Conservation (phyloP, 2,329 filamentous ascomycete genomes). For the Hysterium pulicare region DNA sequence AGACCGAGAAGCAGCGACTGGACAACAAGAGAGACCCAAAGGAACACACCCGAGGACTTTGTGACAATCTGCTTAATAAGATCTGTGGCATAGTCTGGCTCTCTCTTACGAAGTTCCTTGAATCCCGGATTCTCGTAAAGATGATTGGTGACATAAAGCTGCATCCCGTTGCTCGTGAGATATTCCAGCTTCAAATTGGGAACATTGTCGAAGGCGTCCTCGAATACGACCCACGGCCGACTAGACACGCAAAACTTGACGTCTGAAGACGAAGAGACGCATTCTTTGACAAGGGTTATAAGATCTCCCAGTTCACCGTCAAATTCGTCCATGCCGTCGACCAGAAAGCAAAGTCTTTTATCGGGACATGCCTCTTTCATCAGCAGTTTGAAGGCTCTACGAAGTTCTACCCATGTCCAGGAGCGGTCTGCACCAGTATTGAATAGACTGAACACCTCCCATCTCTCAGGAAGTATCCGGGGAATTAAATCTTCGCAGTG, state of each 20-base stretch:
- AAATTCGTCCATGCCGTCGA: conserved; percentile 4
- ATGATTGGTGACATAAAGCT: not conserved
- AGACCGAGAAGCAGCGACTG: conserved; percentile 14
- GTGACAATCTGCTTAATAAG: conserved; percentile 1
- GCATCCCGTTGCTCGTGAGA: conserved; percentile 1
- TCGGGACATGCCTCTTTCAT: not conserved
- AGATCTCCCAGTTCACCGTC: conserved; percentile 2
- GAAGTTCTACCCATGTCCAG: not conserved
- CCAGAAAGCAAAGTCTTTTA: conserved; percentile 1
- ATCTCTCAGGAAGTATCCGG: not conserved
- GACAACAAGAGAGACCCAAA: conserved; percentile 21
- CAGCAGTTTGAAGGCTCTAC: not conserved
- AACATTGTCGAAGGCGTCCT: not conserved
- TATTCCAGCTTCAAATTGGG: conserved; percentile 2
- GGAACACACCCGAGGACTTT: conserved; percentile 20
- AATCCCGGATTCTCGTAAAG: not conserved
- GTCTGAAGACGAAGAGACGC: not conserved
- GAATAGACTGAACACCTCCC: not conserved
- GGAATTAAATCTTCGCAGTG: not conserved
- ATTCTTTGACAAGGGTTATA: not conserved
- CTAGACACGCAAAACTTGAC: conserved; percentile 7
- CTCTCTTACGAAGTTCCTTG: not conserved
- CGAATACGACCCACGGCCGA: conserved; percentile 4
- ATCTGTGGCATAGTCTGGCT: not conserved
- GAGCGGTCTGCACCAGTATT: not conserved